Evolutionary conservation across 2,329 filamentous ascomycete species (phyloP).

Genomic region (Aureobasidium subglaciale): DNA sequence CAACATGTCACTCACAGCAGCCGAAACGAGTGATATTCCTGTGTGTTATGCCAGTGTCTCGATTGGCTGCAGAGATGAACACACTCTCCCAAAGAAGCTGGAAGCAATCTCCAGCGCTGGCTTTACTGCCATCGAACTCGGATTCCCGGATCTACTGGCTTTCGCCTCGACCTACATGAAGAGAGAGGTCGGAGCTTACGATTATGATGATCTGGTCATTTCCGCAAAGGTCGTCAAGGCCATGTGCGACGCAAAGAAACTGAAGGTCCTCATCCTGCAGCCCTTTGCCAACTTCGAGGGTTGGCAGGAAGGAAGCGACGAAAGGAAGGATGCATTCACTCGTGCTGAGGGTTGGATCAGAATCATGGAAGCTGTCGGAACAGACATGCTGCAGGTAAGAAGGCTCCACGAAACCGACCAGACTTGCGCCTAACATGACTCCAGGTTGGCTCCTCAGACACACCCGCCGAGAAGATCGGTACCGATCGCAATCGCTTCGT

Average conservation of each 20-base stretch:
- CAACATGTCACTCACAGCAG: slow-evolving; percentile 30
- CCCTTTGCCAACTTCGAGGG: slow-evolving; percentile 73
- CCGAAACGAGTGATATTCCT: slow-evolving; percentile 37
- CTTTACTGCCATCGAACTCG: slow-evolving; percentile 65
- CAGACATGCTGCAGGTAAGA: slow-evolving; percentile 61
- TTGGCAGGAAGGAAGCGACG: slow-evolving; percentile 53
- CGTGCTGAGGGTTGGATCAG: slow-evolving; percentile 60
- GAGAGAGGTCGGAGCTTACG: slow-evolving; percentile 44
- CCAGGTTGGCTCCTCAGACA: slow-evolving; percentile 57
- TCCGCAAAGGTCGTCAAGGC: slow-evolving; percentile 49
- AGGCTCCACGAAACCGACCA: slow-evolving; percentile 14
- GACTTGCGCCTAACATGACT: background rate
- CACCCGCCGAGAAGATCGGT: slow-evolving; percentile 47
- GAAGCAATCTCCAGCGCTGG: slow-evolving; percentile 56
- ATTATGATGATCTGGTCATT: slow-evolving; percentile 52
- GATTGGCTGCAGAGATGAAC: slow-evolving; percentile 41
- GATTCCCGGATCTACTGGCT: slow-evolving; percentile 63
- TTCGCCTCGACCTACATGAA: slow-evolving; percentile 49
- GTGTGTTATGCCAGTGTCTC: slow-evolving; percentile 52
- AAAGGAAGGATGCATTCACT: slow-evolving; percentile 56
- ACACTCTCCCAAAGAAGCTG: slow-evolving; percentile 54
- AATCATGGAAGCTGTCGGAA: slow-evolving; percentile 64
- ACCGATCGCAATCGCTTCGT: slow-evolving; percentile 47
- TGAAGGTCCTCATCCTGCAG: slow-evolving; percentile 65
- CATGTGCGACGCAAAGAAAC: slow-evolving; percentile 46